Evolutionary conservation across 2,329 filamentous ascomycete species (phyloP), one percentile per base, ranked within the genome.

Genomic region (Cordyceps fumosorosea): DNA sequence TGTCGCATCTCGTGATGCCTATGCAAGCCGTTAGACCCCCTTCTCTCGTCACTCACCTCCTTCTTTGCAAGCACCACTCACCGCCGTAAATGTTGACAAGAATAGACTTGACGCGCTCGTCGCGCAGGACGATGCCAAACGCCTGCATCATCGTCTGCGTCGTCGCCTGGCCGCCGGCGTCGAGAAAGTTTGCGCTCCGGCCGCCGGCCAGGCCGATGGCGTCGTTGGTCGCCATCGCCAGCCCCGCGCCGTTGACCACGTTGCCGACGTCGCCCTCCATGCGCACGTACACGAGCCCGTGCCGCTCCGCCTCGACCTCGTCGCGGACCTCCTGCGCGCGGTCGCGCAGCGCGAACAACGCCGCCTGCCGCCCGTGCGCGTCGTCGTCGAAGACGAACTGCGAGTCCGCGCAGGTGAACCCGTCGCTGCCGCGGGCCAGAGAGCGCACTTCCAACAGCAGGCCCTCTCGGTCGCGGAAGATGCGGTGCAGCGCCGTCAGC

Each of bases 201-300:
- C 90, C 90, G 10, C 87, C 87, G 60, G 85, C 83, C 14, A 85
- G 76, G 2, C 83, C 80, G 1, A 96, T 83, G 0, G 89, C 89
- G 72, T 96, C 92, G 64, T 93, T 86, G 0, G 91, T 96, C 72
- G 95, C 95, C 89, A 96, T 95, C 0, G 91, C 91, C 1, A 96
- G 82, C 0, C 92, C 92, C 0, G 93, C 92, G 50, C 92, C 91
- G 70, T 96, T 96, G 66, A 96, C 91, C 65, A 96, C 79, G 0
- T 89, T 96, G 44, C 91, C 92, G 59, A 96, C 87, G 65, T 86
- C 86, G 2, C 81, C 79, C 1, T 73, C 67, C 62, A 81, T 75
- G 68, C 84, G 87, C 65, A 96, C 82, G 72, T 93, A 96, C 0
- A 95, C 89, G 67, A 96, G 91, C 3, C 90, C 90, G 63, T 87